Conservation (phyloP, 192 early-diverging fungal genomes). For the Coemansia sp. region DNA sequence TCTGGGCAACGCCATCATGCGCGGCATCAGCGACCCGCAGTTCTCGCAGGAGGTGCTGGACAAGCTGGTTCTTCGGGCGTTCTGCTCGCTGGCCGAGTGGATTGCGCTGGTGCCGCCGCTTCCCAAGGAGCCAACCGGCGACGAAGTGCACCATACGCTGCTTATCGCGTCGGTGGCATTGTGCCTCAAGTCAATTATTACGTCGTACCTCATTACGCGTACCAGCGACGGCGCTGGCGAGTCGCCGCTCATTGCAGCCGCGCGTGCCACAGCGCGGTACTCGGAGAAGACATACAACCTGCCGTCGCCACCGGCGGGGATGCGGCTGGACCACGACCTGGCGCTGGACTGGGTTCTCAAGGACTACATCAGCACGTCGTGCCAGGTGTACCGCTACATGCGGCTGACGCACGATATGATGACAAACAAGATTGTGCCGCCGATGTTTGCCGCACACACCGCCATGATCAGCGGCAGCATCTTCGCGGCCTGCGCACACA, state of each 20-base stretch:
- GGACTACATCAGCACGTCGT: conserved; percentile 28
- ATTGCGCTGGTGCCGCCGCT: conserved; percentile 28
- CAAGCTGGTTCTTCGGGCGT: conserved; percentile 23
- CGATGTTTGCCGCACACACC: conserved; percentile 45
- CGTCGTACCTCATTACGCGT: conserved; percentile 41
- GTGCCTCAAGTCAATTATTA: conserved; percentile 34
- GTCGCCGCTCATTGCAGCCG: conserved; percentile 6
- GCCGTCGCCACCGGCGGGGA: not conserved
- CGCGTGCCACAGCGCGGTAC: conserved; percentile 1
- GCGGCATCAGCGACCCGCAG: conserved; percentile 39
- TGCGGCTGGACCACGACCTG: conserved; percentile 8
- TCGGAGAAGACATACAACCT: conserved; percentile 1
- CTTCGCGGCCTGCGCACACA: conserved; percentile 36
- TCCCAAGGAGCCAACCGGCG: conserved; percentile 13
- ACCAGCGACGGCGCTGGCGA: not conserved
- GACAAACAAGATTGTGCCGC: conserved; percentile 21
- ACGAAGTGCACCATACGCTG: conserved; percentile 36
- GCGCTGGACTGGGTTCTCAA: conserved; percentile 14
- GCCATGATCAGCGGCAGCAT: conserved; percentile 42
- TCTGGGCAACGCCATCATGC: conserved; percentile 42
- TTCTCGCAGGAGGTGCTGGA: conserved; percentile 27
- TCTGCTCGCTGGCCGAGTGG: conserved; percentile 34
- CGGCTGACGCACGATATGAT: conserved; percentile 11
- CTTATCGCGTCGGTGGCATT: conserved; percentile 33
- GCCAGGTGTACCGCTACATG: conserved; percentile 18